These are phyloP conservation scores for Echinosophora koreensis DNA, from an alignment of 306 rosid species.

Conservation along the genomic window DNA sequence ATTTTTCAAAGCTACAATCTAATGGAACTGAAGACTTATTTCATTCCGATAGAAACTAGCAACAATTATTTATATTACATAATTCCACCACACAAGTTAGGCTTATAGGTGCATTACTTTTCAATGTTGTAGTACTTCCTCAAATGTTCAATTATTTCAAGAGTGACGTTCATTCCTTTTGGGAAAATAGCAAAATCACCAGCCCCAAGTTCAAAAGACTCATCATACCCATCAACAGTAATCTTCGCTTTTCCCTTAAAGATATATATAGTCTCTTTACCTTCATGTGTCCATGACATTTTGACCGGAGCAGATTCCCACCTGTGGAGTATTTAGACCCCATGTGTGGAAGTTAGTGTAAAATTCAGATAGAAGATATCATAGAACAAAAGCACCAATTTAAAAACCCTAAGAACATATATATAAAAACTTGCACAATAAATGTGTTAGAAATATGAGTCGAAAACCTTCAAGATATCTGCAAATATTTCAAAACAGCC, in stretches of 20 bases:
- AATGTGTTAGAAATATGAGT: no score
- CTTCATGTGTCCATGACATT: constrained; percentile 44
- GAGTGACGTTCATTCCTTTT: constrained; percentile 49
- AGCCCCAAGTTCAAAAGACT: constrained; percentile 42
- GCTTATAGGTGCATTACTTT: not conserved
- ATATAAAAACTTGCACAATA: no score
- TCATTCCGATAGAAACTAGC: not conserved
- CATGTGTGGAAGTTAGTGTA: not conserved
- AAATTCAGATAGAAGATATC: not conserved
- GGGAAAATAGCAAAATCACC: constrained; percentile 48
- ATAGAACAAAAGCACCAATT: not conserved
- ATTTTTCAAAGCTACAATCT: not conserved
- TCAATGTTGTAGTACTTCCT: constrained; percentile 42
- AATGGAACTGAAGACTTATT: not conserved
- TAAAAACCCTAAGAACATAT: no score
- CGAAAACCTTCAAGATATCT: no score
- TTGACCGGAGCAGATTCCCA: constrained; percentile 42
- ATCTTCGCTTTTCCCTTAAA: constrained; percentile 44
- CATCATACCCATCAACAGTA: constrained; percentile 43
- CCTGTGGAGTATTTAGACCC: constrained; percentile 7
- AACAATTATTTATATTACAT: not conserved
- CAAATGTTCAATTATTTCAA: constrained; percentile 46
- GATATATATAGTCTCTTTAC: constrained; percentile 43
- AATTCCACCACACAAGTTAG: not conserved
- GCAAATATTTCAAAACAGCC: no score